Evolutionary conservation across 805 yeast genomes (phyloP), one percentile per base, ranked within the genome.

Genomic region (Hanseniaspora occidentalis): DNA sequence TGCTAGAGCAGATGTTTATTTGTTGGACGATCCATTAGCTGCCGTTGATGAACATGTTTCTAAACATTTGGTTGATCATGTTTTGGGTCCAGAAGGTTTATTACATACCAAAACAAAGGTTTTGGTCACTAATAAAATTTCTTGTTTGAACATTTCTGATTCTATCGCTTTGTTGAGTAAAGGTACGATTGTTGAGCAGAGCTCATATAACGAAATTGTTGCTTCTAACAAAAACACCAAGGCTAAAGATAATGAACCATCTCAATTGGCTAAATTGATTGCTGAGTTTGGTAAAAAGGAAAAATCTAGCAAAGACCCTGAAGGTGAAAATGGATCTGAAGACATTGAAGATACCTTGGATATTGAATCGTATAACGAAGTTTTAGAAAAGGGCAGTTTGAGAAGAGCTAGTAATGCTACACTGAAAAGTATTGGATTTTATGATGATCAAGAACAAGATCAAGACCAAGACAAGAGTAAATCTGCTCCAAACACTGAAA

Each of bases 31-130:
- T 61, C 84, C 94, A 8, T 70, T 92, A 44, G 81, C 94, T 57
- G 98, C 98, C 20, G 98, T 92, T 33, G 98, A 92, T 62, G 96
- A 86, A 51, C 98, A 92, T 57, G 98, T 92, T 47, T 89, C 95
- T 10, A 77, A 75, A 48, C 94, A 85, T 54, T 67, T 92, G 51
- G 77, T 83, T 48, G 79, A 77, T 48, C 77, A 82, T 53, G 95
- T 88, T 17, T 66, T 88, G 42, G 94, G 96, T 17, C 75, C 84
- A 13, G 62, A 71, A 24, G 96, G 96, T 45, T 65, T 88, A 48
- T 65, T 88, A 50, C 72, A 74, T 33, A 53, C 82, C 22, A 85
- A 84, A 61, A 74, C 92, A 47, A 79, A 75, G 50, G 65, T 88
- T 25, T 67, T 88, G 55, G 88, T 95, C 13, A 88, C 97, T 8